A percentile compares a stretch with the other conserved stretches of the same genome.
phyloP scores from a whole-genome alignment of 139 green algal genomes.

The Penium margaritaceum region DNA sequence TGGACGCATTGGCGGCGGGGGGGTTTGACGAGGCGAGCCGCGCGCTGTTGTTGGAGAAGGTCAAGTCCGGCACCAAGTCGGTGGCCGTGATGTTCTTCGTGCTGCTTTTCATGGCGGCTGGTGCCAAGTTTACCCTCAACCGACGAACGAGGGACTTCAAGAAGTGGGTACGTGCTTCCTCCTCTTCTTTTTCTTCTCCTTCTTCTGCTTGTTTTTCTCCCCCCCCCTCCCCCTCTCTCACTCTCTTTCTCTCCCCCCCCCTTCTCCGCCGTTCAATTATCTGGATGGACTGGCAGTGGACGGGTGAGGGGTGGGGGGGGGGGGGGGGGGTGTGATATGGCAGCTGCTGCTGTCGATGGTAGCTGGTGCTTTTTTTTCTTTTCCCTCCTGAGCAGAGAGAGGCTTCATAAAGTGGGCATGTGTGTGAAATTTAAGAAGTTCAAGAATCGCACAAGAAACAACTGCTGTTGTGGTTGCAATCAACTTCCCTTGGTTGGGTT shows the following conservation, averaged over 20 bases:
- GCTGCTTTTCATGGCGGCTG: slow-evolving; percentile 22
- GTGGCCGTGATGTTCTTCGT: slow-evolving; percentile 27
- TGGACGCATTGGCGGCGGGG: background rate
- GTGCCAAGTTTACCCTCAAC: slow-evolving; percentile 30
- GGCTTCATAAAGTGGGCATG: background rate
- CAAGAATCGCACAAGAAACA: background rate
- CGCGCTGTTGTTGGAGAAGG: background rate
- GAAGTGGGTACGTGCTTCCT: slow-evolving; percentile 28
- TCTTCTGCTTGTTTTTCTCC: too few species aligned
- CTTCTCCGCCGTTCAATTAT: too few species aligned
- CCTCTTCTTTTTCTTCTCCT: too few species aligned
- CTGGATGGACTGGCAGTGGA: too few species aligned
- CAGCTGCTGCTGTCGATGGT: background rate
- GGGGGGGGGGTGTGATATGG: background rate
- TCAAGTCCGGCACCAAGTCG: background rate
- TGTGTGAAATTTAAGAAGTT: background rate
- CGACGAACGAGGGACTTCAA: slow-evolving; percentile 17
- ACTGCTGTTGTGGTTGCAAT: background rate
- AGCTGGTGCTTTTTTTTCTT: background rate
- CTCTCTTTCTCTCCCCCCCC: background rate
- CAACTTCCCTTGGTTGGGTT: background rate
- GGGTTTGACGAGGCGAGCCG: too few species aligned
- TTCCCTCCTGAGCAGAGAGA: background rate
- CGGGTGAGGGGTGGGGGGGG: background rate
- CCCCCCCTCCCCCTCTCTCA: too few species aligned